These are phyloP conservation scores for Scheffersomyces lignicola DNA, from an alignment of 1,139 yeast species.

Conservation along the genomic window DNA sequence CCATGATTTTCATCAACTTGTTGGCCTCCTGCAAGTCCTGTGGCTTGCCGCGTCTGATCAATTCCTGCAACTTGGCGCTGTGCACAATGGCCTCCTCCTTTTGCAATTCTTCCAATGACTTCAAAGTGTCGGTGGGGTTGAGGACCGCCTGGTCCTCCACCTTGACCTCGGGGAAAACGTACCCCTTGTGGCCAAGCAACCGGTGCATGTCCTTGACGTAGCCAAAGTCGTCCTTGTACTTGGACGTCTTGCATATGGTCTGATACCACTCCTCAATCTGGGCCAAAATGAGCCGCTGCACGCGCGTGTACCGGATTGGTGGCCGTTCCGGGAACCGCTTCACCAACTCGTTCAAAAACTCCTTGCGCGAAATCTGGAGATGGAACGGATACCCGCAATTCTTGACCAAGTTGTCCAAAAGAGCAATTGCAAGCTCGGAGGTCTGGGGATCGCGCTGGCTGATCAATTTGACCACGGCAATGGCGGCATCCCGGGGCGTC, in stretches of 20 bases:
- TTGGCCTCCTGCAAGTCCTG: constrained; percentile 95
- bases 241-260: constrained; percentile 86
- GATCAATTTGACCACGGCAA: constrained; percentile 81
- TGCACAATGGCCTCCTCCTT: constrained; percentile 92
- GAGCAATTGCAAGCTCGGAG: constrained; percentile 52
- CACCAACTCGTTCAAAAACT: constrained; percentile 89
- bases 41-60: constrained; percentile 93
- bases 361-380: constrained; percentile 90
- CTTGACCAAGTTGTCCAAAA: constrained; percentile 88
- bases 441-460: constrained; percentile 85
- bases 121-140: constrained; percentile 86
- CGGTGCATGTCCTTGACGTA: constrained; percentile 96
- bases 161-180: constrained; percentile 87
- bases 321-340: constrained; percentile 95
- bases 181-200: constrained; percentile 80
- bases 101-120: constrained; percentile 87
- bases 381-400: constrained; percentile 98
- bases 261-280: constrained; percentile 98
- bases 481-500: constrained; percentile 90
- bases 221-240: constrained; percentile 88
- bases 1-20: constrained; percentile 95
- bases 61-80: constrained; percentile 91
- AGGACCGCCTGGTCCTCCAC: constrained; percentile 91
- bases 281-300: constrained; percentile 81
- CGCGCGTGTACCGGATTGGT: constrained; percentile 78